Percentiles rank a stretch among this genome's conserved stretches.
phyloP scores from a whole-genome alignment of 768 basidiomycete genomes.

The Thelephora aurantiotincta region DNA sequence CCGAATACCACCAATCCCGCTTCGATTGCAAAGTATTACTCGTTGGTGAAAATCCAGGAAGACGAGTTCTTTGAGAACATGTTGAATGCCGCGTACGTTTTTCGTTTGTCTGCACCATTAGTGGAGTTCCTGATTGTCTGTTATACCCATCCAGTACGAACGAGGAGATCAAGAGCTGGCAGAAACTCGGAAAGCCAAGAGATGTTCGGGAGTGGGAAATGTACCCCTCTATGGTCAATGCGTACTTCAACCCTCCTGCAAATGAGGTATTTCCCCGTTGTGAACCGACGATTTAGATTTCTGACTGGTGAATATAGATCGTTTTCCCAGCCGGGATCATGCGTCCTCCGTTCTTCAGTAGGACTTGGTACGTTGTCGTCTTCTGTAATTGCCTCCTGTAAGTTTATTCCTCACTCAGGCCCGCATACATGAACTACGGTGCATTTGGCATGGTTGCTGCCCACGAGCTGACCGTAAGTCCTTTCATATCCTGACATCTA shows the following conservation, averaged over 20 bases:
- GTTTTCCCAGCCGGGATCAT: constrained; percentile 96
- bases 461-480: constrained; percentile 75
- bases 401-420: constrained; percentile 34
- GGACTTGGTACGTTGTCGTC: constrained; percentile 41
- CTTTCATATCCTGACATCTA: background rate
- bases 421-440: constrained; percentile 80
- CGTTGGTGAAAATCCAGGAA: constrained; percentile 44
- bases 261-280: constrained; percentile 47
- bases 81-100: constrained; percentile 39
- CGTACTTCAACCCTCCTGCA: constrained; percentile 76
- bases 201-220: constrained; percentile 78
- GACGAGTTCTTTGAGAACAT: constrained; percentile 79
- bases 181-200: constrained; percentile 52
- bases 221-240: constrained; percentile 76
- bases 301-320: constrained; percentile 33
- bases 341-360: constrained; percentile 81
- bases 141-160: constrained; percentile 28
- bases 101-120: constrained; percentile 14
- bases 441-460: constrained; percentile 87
- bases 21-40: constrained; percentile 66
- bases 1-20: constrained; percentile 66
- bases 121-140: background rate
- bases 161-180: constrained; percentile 59
- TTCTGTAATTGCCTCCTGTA: background rate
- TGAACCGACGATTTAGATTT: background rate